Evolutionary conservation across 805 yeast genomes (phyloP), one percentile per base, ranked within the genome.

Genomic region (Metahyphopichia silvanorum): DNA sequence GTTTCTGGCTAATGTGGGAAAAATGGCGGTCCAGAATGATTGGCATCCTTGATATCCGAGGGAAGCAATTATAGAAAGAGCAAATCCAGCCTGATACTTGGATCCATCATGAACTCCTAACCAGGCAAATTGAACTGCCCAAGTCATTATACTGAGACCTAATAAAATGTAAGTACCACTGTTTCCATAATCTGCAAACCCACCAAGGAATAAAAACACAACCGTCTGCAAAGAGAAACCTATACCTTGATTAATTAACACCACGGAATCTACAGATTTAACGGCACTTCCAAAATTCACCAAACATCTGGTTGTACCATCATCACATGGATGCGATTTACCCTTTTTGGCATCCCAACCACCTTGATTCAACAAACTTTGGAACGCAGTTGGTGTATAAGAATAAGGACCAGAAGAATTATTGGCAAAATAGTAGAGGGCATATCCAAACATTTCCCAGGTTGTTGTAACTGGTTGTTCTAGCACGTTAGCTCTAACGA

Each of bases 391-490:
- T 4, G 36, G 36, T 5, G 36, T 27, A 22, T 33, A 33, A 6
- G 31, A 21, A 18, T 27, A 33, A 2, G 36, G 36, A 6, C 31
- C 36, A 3, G 36, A 33, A 16, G 36, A 33, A 22, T 33, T 27
- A 18, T 33, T 33, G 4, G 36, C 36, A 33, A 33, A 33, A 22
- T 33, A 33, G 23, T 33, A 33, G 15, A 33, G 18, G 9, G 27
- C 31, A 23, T 33, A 33, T 8, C 31, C 32, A 20, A 20, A 6
- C 8, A 33, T 14, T 15, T 33, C 36, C 36, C 36, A 33, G 9
- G 15, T 33, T 6, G 19, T 24, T 10, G 36, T 33, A 6, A 20
- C 6, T 27, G 36, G 36, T 23, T 33, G 36, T 7, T 5, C 22
- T 8, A 15, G 23, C 12, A 27, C 16, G 6, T 14, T 22, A 11